These are phyloP conservation scores for Haberlea rhodopensis DNA, from an alignment of 257 asterid genomes.

Conservation along the genomic window DNA sequence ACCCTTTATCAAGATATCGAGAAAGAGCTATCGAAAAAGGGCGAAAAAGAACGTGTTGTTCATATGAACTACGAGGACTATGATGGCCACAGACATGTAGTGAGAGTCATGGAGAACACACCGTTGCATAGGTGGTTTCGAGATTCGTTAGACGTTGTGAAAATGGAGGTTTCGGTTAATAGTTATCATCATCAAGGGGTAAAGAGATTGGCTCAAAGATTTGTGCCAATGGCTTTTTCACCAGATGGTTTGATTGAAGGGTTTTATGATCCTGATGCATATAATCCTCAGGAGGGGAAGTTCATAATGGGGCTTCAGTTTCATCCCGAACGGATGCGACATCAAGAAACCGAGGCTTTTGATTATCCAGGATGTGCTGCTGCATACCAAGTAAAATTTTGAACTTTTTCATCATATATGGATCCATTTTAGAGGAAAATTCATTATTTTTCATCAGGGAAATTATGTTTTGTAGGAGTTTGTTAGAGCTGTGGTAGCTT, in stretches of 20 bases:
- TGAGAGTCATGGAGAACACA: constrained; percentile 49
- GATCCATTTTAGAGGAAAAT: neutral
- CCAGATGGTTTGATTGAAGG: constrained; percentile 86
- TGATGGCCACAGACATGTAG: constrained; percentile 68
- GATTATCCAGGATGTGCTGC: constrained; percentile 73
- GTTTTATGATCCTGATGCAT: constrained; percentile 78
- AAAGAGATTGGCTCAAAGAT: constrained; percentile 72
- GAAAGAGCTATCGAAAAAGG: constrained; percentile 40
- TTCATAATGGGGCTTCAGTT: constrained; percentile 94
- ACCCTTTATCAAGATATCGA: constrained; percentile 81
- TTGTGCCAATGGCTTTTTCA: constrained; percentile 86
- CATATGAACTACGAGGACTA: constrained; percentile 79
- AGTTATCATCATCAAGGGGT: constrained; percentile 97
- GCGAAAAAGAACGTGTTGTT: constrained; percentile 30
- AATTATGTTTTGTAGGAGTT: constrained; percentile 44
- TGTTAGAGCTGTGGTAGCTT: constrained; percentile 66
- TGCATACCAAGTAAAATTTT: constrained; percentile 51
- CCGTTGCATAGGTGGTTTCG: constrained; percentile 73
- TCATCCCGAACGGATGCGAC: constrained; percentile 89
- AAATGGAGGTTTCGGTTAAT: constrained; percentile 61
- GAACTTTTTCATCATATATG: neutral
- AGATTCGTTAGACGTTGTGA: constrained; percentile 47
- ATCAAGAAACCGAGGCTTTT: constrained; percentile 52
- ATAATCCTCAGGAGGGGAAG: constrained; percentile 80
- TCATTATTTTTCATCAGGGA: neutral